phyloP scores from a whole-genome alignment of 2,329 filamentous ascomycete species.

The Pseudomassariella vexata region DNA sequence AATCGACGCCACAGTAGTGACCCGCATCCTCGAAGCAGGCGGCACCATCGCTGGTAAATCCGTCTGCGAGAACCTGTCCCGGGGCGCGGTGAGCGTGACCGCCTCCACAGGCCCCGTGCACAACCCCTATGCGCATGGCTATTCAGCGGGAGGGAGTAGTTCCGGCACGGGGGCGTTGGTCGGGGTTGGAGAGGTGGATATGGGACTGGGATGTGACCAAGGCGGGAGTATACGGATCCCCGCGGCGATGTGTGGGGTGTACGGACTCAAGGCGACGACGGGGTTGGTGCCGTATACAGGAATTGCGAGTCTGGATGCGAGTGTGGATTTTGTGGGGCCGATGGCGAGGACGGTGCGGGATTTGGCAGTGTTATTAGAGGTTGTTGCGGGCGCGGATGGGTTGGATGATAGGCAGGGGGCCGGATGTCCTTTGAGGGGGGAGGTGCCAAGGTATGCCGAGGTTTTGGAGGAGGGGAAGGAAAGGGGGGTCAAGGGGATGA shows the following conservation, averaged over 20 bases:
- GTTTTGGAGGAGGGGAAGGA: constrained; percentile 3
- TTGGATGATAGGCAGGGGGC: constrained; percentile 25
- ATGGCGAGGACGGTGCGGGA: constrained; percentile 22
- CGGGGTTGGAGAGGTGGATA: constrained; percentile 22
- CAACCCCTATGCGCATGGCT: constrained; percentile 38
- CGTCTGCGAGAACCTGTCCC: constrained; percentile 40
- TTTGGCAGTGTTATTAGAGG: constrained; percentile 23
- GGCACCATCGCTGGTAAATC: constrained; percentile 35
- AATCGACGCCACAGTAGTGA: constrained; percentile 38
- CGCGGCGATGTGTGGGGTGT: constrained; percentile 21
- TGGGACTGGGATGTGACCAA: constrained; percentile 28
- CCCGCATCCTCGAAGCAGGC: constrained; percentile 33
- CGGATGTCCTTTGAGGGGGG: constrained; percentile 12
- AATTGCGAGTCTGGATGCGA: constrained; percentile 21
- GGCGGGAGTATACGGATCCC: constrained; percentile 28
- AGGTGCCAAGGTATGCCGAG: constrained; percentile 11
- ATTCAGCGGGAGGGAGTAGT: constrained; percentile 41
- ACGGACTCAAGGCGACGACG: constrained; percentile 26
- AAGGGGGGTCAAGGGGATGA: constrained; percentile 16
- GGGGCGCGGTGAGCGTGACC: constrained; percentile 33
- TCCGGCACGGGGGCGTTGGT: constrained; percentile 37
- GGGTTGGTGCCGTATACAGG: constrained; percentile 28
- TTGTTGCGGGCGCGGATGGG: constrained; percentile 24
- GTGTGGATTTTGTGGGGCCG: constrained; percentile 24
- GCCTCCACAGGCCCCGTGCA: constrained; percentile 39